A percentile compares a stretch with the other conserved stretches of the same genome.
Evolutionary conservation across 108 stramenopile genomes (phyloP).

Genomic region (Skeletonema tropicum): DNA sequence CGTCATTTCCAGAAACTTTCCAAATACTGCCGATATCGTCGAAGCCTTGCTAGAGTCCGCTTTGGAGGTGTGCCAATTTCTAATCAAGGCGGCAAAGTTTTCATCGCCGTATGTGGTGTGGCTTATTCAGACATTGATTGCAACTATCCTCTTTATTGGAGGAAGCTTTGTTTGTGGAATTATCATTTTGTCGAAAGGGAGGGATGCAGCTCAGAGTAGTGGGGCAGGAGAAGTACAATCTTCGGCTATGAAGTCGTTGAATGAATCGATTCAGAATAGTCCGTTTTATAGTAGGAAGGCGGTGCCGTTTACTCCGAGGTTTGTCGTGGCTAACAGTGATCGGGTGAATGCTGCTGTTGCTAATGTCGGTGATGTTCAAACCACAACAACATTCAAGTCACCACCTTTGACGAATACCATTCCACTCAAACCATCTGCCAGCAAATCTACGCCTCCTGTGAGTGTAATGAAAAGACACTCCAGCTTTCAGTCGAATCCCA

Average conservation of each 20-base stretch:
- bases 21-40: neutral
- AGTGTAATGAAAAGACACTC: neutral
- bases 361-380: neutral
- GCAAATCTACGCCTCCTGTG: neutral
- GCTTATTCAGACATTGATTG: neutral
- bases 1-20: neutral
- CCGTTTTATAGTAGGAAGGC: conserved; percentile 6
- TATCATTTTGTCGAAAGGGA: neutral
- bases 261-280: neutral
- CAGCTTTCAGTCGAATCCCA: neutral
- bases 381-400: neutral
- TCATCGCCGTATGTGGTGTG: neutral
- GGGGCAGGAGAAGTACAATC: neutral
- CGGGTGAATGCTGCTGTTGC: neutral
- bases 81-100: neutral
- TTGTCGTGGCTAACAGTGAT: neutral
- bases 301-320: neutral
- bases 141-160: neutral
- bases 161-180: neutral
- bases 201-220: conserved; percentile 1
- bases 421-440: neutral
- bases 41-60: neutral
- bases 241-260: neutral
- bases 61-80: neutral
- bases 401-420: neutral